Evolutionary conservation across 805 yeast species (phyloP).

Genomic region (Candida coleopterorum): DNA sequence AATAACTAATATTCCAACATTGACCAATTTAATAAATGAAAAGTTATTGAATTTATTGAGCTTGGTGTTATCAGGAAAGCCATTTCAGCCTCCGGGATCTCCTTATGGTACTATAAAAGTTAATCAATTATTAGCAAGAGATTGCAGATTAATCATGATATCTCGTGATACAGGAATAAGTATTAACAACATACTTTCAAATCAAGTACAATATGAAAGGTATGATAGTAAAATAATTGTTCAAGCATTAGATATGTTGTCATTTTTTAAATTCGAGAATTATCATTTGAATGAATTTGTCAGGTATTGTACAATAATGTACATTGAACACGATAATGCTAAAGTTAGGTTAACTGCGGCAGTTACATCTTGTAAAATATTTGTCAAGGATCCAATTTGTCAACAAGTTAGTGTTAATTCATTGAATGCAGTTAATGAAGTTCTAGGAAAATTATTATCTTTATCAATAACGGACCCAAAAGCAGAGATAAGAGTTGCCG

Average conservation of each 20-base stretch:
- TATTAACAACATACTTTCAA: constrained; percentile 27
- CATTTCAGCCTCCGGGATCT: constrained; percentile 80
- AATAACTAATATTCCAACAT: constrained; percentile 70
- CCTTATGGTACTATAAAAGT: constrained; percentile 62
- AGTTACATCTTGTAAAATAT: constrained; percentile 72
- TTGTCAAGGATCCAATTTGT: constrained; percentile 76
- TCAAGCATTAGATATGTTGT: constrained; percentile 75
- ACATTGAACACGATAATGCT: constrained; percentile 74
- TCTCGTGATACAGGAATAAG: constrained; percentile 58
- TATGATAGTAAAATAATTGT: constrained; percentile 50
- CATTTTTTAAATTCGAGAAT: constrained; percentile 67
- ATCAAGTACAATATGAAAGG: constrained; percentile 28
- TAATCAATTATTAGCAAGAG: constrained; percentile 63
- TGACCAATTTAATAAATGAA: constrained; percentile 67
- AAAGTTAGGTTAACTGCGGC: constrained; percentile 83
- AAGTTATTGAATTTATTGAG: constrained; percentile 69
- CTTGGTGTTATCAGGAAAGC: constrained; percentile 72
- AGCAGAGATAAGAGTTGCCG: constrained; percentile 79
- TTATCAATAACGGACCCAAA: constrained; percentile 85
- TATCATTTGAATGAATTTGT: constrained; percentile 85
- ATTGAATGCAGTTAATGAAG: constrained; percentile 76
- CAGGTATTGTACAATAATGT: constrained; percentile 74
- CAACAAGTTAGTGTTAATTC: constrained; percentile 79
- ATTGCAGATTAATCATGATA: constrained; percentile 71
- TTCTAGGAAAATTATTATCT: constrained; percentile 72